Percentiles rank a stretch among this genome's conserved stretches.
Conservation (phyloP, 805 yeast genomes). For the Barnettozyma siamensis region DNA sequence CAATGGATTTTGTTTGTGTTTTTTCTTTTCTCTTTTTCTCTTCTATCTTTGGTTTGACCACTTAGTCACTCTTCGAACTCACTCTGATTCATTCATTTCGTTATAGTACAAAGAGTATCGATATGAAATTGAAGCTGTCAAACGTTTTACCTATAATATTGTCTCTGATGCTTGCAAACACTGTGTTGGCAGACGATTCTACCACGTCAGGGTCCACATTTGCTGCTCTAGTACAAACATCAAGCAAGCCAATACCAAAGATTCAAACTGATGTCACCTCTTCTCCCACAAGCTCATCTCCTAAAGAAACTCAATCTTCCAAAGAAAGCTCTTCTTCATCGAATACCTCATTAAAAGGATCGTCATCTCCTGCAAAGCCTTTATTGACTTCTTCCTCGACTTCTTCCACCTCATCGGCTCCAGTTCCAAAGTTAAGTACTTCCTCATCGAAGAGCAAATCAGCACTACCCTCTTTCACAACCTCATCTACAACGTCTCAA, state of each 20-base stretch:
- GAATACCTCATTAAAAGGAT: too few species aligned
- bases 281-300: neutral
- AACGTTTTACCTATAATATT: neutral
- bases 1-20: too few species aligned
- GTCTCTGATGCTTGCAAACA: neutral
- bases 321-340: neutral
- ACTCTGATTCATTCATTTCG: neutral
- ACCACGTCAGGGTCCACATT: neutral
- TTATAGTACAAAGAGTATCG: neutral
- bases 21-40: neutral
- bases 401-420: conserved; percentile 1
- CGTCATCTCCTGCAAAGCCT: neutral
- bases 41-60: too few species aligned
- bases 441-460: too few species aligned
- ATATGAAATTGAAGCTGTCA: neutral
- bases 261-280: neutral
- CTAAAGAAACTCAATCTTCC: neutral
- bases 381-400: neutral
- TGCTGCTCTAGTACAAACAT: neutral
- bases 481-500: conserved; percentile 4
- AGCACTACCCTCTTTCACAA: neutral
- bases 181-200: neutral
- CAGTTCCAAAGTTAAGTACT: too few species aligned
- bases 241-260: neutral
- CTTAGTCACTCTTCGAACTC: too few species aligned